Evolutionary conservation across 345 rosid species (phyloP), one percentile per base, ranked within the genome.

Genomic region (Firmiana major): DNA sequence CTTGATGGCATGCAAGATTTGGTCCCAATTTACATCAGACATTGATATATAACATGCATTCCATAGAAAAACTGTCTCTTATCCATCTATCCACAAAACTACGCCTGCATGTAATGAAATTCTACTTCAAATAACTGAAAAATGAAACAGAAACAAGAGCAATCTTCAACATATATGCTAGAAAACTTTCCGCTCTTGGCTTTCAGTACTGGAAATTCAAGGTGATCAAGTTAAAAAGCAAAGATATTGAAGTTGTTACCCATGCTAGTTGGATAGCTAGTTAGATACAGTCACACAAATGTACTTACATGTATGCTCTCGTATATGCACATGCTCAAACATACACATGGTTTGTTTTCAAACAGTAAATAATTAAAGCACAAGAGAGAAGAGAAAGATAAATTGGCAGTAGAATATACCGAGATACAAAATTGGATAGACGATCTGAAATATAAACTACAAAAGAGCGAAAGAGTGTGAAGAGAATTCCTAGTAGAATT

Each of bases 391-490:
- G 43, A 16, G 67, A 34, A 63, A 31, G 43, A 63, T 63, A 9
- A 11, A 63, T 43, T 28, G 40, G 36, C 7, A 42, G 43, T 31
- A 63, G 21, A 34, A 16, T 72, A 73, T 75, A 88, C 92, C 83
- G 79, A 73, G 88, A 79, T 16, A 11, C 77, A 62, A 76, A 69
- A 75, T 62, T 45, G 28, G 87, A 84, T 60, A 85, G 88, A 62
- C 55, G 84, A 72, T 92, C 94, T 26, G 88, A 83, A 84, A 90
- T 80, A 75, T 86, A 75, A 74, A 94, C 82, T 0, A 82, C 81
- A 21, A 94, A 93, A 77, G 91, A 90, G 64, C 79, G 88, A 78
- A 87, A 84, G 54, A 94, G 84, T 0, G 87, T 90, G 55, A 94
- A 53, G 71, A 92, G 77, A 66, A 89, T 85, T 63, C 90, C 92